phyloP scores from a whole-genome alignment of 495 filamentous ascomycete species.

The Massariosphaeria phaeospora region DNA sequence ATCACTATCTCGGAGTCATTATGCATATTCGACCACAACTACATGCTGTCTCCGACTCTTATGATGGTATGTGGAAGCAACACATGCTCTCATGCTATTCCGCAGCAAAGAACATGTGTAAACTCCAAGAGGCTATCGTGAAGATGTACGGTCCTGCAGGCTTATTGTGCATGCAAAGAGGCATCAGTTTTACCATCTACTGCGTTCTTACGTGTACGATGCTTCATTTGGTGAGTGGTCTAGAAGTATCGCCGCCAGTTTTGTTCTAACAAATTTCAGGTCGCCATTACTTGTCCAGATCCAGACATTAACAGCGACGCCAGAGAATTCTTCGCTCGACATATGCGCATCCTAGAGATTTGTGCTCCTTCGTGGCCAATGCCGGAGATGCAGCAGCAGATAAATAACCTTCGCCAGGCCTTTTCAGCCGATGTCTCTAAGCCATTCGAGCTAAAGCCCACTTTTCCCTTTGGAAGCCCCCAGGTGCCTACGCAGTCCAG shows the following conservation, averaged over 20 bases:
- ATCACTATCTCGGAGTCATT: slow-evolving; percentile 83
- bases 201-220: slow-evolving; percentile 88
- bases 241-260: background rate
- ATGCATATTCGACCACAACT: slow-evolving; percentile 87
- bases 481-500: slow-evolving; percentile 43
- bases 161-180: slow-evolving; percentile 86
- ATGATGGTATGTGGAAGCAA: slow-evolving; percentile 76
- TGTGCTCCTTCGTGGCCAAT: slow-evolving; percentile 83
- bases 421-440: slow-evolving; percentile 84
- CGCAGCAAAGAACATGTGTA: slow-evolving; percentile 82
- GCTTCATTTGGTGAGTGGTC: slow-evolving; percentile 75
- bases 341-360: slow-evolving; percentile 91
- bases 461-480: slow-evolving; percentile 84
- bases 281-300: slow-evolving; percentile 91
- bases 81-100: slow-evolving; percentile 83
- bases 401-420: slow-evolving; percentile 83
- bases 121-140: slow-evolving; percentile 83
- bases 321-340: slow-evolving; percentile 84
- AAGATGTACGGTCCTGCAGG: slow-evolving; percentile 72
- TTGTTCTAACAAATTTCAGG: slow-evolving; percentile 47
- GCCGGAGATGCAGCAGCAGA: slow-evolving; percentile 86
- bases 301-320: slow-evolving; percentile 81
- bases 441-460: slow-evolving; percentile 82
- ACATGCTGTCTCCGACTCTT: slow-evolving; percentile 63
- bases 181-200: slow-evolving; percentile 95